These are phyloP conservation scores for Cardiospermum halicacabum DNA, from an alignment of 345 rosid genomes.

Conservation along the genomic window DNA sequence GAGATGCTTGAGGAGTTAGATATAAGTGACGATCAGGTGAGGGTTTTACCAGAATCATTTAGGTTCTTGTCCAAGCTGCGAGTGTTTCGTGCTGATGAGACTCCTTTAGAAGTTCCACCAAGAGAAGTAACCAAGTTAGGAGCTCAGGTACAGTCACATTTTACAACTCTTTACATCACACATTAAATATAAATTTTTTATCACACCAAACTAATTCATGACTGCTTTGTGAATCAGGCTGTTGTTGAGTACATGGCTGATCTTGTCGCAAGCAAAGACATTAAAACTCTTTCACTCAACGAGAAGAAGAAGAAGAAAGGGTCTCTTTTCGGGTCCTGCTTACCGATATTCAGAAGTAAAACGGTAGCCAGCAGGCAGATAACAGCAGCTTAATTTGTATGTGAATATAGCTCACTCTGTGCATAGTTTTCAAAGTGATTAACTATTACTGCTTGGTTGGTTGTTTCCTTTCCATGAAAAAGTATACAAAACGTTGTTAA, in stretches of 20 bases:
- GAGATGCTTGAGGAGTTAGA: conserved; percentile 71
- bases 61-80: conserved; percentile 43
- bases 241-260: conserved; percentile 51
- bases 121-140: conserved; percentile 43
- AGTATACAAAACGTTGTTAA: background rate
- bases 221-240: conserved; percentile 30
- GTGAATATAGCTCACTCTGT: background rate
- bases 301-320: conserved; percentile 20
- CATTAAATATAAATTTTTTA: too few relatives aligned
- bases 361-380: conserved; percentile 5
- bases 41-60: conserved; percentile 50
- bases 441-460: background rate
- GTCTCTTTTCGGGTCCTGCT: conserved; percentile 24
- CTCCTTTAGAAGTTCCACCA: conserved; percentile 64
- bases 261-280: conserved; percentile 26
- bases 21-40: conserved; percentile 57
- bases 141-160: conserved; percentile 45
- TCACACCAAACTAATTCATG: background rate
- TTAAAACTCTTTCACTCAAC: conserved; percentile 18
- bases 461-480: conserved; percentile 1
- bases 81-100: conserved; percentile 45
- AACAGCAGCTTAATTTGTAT: background rate
- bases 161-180: too few relatives aligned
- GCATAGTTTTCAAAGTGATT: conserved; percentile 7
- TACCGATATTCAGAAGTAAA: conserved; percentile 11